These are phyloP conservation scores for Botrytis hyacinthi DNA, from an alignment of 2,329 filamentous ascomycete species.

Conservation along the genomic window DNA sequence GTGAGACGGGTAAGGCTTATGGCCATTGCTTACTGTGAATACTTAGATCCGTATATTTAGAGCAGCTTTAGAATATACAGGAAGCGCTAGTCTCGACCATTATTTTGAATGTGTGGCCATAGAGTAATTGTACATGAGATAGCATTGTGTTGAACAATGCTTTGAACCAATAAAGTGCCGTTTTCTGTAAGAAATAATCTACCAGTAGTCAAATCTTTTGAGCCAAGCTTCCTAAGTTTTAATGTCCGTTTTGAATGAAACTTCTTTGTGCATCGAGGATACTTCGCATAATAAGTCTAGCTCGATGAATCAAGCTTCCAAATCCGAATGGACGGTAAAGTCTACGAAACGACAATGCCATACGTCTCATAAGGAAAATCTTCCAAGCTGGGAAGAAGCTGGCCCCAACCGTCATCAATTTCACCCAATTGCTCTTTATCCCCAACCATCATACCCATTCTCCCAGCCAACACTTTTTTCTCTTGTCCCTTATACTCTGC, in stretches of 20 bases:
- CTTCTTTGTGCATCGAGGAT: background rate
- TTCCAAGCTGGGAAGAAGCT: constrained; percentile 51
- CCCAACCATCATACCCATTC: constrained; percentile 51
- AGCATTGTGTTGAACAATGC: background rate
- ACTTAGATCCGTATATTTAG: too few species aligned
- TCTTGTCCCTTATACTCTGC: constrained; percentile 75
- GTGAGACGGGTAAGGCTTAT: background rate
- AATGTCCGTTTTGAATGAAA: background rate
- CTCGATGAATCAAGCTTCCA: background rate
- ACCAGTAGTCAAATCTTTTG: background rate
- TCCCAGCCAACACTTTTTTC: constrained; percentile 77
- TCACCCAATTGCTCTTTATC: constrained; percentile 58
- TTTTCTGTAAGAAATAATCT: background rate
- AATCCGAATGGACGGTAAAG: fast-evolving
- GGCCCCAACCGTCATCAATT: constrained; percentile 59
- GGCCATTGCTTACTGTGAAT: background rate
- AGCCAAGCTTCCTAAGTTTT: background rate
- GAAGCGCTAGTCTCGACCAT: background rate
- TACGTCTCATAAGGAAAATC: constrained; percentile 59
- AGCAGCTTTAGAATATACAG: background rate
- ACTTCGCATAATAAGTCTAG: background rate
- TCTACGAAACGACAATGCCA: constrained; percentile 46
- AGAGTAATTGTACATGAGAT: background rate
- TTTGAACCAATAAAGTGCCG: background rate
- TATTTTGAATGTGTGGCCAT: background rate